Conservation (phyloP, 768 basidiomycete genomes). For the Trametopsis cervina region DNA sequence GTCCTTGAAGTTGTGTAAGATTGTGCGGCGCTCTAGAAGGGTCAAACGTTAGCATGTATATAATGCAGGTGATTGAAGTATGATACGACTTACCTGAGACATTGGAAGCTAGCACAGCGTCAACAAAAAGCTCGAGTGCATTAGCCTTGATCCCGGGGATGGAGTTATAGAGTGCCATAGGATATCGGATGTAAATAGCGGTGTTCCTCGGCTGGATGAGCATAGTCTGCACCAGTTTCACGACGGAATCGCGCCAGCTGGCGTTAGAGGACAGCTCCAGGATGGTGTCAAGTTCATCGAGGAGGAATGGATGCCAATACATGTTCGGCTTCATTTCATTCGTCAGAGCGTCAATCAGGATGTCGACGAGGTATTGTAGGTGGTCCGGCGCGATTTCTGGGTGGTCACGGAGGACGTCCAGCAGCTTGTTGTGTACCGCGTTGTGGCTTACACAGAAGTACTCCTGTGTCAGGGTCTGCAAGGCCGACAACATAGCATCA, state of each 20-base stretch:
- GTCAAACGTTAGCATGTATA: neutral
- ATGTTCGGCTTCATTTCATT: neutral
- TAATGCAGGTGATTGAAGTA: neutral
- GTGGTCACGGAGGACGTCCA: neutral
- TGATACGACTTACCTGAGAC: neutral
- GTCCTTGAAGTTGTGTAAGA: neutral
- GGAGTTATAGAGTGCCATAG: neutral
- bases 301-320: neutral
- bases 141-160: neutral
- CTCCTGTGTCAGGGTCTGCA: neutral
- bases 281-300: neutral
- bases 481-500: neutral
- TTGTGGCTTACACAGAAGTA: neutral
- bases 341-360: neutral
- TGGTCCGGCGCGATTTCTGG: neutral
- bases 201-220: neutral
- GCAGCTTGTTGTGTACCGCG: neutral
- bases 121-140: neutral
- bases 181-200: neutral
- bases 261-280: neutral
- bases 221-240: neutral
- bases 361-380: neutral
- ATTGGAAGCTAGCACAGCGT: neutral
- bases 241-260: neutral
- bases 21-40: neutral